Base-by-base conservation (phyloP, 805 yeast genomes). In the Grigorovia yakushimaensis region DNA sequence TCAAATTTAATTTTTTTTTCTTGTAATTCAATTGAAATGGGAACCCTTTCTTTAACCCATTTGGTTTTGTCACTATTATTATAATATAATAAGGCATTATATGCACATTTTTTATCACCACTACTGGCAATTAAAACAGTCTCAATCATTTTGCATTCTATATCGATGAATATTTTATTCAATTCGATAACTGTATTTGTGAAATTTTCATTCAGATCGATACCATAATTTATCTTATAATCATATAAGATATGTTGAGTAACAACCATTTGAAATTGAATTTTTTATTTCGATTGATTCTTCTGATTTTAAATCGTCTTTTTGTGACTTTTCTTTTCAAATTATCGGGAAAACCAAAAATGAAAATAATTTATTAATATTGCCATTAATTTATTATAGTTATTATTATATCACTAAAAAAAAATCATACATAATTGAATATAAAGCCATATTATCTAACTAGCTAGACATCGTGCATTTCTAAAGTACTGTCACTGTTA, bases 31-130 rank as follows among this genome's bases (percentile, higher is more conserved):
- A 33, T n/a, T 6, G 37, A 33, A 42, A 19, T 5, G 41, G 41
- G n/a, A 21, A 36, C n/a, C n/a, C 24, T 30, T 20, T 39, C 13
- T 21, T 10, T 4, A 17, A 6, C 24, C 39, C 27, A 21, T 17
- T 27, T 4, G 19, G 30, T 10, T 39, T 24, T 15, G 15, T 41
- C 21, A 22, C 35, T 19, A 24, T 4, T 11, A 15, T 11, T 33
- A 18, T 22, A 40, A 19, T 39, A 45, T 33, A 45, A 40, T 24
- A 45, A 30, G 6, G 47, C 43, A 45, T 45, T 40, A 40, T 30
- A 39, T 33, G 43, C 43, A 4, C 21, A 24, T 4, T 22, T 19
- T 13, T 21, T 37, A 18, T 45, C 18, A 15, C 40, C 40, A 19
- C 40, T 33, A 13, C 43, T 19, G n/a, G 47, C 47, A 3, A 45